Evolutionary conservation across 2,329 filamentous ascomycete species (phyloP).

Genomic region (Huntiella savannae): DNA sequence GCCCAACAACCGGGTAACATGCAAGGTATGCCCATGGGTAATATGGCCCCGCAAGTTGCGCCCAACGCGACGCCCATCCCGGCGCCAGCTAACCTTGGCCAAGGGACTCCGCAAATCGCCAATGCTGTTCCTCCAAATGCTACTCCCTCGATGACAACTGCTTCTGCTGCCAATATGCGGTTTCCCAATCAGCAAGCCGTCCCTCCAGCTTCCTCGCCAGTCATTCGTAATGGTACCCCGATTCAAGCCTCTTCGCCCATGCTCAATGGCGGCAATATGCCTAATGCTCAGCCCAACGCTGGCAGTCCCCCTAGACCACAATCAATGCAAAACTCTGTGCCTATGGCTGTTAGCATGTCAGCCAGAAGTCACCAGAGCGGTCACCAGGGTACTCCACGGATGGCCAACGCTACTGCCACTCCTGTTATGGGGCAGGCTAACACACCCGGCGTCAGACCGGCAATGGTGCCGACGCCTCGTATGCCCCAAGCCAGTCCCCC

Average conservation of each 20-base stretch:
- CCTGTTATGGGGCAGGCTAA: constrained; percentile 37
- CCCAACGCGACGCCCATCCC: constrained; percentile 7
- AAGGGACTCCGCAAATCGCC: constrained; percentile 9
- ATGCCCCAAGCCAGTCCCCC: constrained; percentile 45
- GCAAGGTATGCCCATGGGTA: neutral
- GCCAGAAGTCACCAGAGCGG: constrained; percentile 49
- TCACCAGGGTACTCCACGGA: constrained; percentile 40
- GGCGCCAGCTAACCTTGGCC: constrained; percentile 1
- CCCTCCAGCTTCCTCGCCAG: constrained; percentile 41
- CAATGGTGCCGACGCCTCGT: constrained; percentile 37
- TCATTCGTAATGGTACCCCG: constrained; percentile 42
- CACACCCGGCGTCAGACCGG: constrained; percentile 35
- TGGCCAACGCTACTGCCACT: constrained; percentile 38
- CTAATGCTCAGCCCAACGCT: constrained; percentile 47
- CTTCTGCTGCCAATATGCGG: constrained; percentile 16
- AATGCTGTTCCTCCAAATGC: constrained; percentile 10
- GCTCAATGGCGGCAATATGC: constrained; percentile 43
- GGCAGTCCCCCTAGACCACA: constrained; percentile 47
- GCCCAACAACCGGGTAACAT: neutral
- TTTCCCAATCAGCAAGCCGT: constrained; percentile 39
- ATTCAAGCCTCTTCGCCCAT: constrained; percentile 47
- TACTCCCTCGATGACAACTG: constrained; percentile 10
- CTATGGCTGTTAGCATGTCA: constrained; percentile 44
- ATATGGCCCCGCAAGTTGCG: constrained; percentile 12
- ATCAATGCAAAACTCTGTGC: constrained; percentile 38